Percentiles rank a stretch among this genome's conserved stretches.
These are phyloP conservation scores for Aspergillus quadricinctus DNA, from an alignment of 2,329 filamentous ascomycete genomes.

Conservation along the genomic window DNA sequence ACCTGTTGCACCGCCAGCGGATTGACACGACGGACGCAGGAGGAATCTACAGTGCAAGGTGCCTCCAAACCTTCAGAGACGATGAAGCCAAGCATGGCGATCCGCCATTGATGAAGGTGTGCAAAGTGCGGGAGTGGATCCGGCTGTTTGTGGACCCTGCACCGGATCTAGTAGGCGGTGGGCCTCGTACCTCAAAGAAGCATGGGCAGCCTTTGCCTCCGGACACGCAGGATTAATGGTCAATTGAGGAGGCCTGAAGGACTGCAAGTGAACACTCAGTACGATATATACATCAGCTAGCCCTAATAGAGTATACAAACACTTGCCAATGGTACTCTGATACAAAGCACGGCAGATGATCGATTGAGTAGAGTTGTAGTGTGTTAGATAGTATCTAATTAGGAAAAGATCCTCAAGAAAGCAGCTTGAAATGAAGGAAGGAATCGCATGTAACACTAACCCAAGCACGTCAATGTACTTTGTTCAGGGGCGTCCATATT, in stretches of 20 bases:
- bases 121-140: slow-evolving; percentile 70
- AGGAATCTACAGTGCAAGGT: slow-evolving; percentile 55
- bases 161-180: slow-evolving; percentile 29
- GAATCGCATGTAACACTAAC: slow-evolving; percentile 3
- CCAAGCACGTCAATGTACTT: neutral
- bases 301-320: neutral
- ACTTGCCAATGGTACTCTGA: neutral
- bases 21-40: slow-evolving; percentile 49
- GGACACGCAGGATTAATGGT: slow-evolving; percentile 30
- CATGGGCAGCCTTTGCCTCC: slow-evolving; percentile 31
- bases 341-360: neutral
- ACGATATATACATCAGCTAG: neutral
- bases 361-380: neutral
- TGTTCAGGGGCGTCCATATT: neutral
- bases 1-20: slow-evolving; percentile 59
- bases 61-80: slow-evolving; percentile 34
- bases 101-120: slow-evolving; percentile 60
- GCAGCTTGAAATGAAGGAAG: neutral
- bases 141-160: slow-evolving; percentile 58
- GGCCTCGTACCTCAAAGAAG: neutral
- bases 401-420: neutral
- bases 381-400: neutral
- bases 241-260: neutral
- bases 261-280: neutral
- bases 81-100: slow-evolving; percentile 23